Percentiles rank a stretch among this genome's conserved stretches.
Conservation (phyloP, 2,329 filamentous ascomycete genomes). For the Fusarium neocosmosporiellum region DNA sequence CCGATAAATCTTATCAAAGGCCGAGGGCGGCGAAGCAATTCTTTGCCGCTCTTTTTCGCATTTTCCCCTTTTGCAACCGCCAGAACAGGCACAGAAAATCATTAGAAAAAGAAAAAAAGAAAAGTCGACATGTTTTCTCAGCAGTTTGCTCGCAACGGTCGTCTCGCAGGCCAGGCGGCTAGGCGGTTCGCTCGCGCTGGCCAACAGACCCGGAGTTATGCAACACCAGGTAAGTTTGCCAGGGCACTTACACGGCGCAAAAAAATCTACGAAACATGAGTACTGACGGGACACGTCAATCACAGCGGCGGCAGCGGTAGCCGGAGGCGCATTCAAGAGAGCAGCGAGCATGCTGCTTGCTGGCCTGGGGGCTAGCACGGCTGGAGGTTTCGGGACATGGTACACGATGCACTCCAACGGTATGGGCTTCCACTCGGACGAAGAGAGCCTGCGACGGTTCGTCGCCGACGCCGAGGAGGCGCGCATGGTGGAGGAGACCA, state of each 20-base stretch:
- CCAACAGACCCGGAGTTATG: conserved; percentile 41
- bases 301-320: conserved; percentile 23
- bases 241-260: conserved; percentile 9
- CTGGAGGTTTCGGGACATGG: conserved; percentile 52
- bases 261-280: background rate
- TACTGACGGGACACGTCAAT: conserved; percentile 22
- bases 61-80: background rate
- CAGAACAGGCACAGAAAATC: background rate
- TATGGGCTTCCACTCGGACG: conserved; percentile 65
- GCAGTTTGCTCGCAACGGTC: conserved; percentile 39
- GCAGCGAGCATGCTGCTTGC: conserved; percentile 42
- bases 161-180: conserved; percentile 39
- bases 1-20: conserved; percentile 34
- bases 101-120: background rate
- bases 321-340: conserved; percentile 37
- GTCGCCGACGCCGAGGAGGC: conserved; percentile 64
- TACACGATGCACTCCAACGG: conserved; percentile 49
- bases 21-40: conserved; percentile 17
- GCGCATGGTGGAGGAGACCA: conserved; percentile 74
- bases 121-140: conserved; percentile 36
- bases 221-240: conserved; percentile 40
- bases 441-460: conserved; percentile 78
- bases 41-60: background rate
- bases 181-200: conserved; percentile 28
- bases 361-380: conserved; percentile 45